These are phyloP conservation scores for Penicillium steckii DNA, from an alignment of 495 filamentous ascomycete genomes.

Conservation along the genomic window DNA sequence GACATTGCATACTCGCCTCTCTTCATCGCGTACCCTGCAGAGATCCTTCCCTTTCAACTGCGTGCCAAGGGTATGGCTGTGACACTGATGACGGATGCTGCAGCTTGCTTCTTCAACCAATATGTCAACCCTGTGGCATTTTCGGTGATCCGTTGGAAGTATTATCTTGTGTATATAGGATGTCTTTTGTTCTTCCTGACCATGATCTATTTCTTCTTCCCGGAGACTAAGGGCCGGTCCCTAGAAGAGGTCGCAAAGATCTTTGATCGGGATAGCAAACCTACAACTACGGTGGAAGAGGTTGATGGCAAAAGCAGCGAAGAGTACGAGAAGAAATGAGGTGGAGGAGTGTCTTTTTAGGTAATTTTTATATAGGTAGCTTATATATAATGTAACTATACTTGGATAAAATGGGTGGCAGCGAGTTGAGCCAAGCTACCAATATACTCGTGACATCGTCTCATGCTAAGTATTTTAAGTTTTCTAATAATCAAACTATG, in stretches of 20 bases:
- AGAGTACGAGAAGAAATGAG: background rate
- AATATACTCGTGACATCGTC: too few relatives aligned
- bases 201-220: slow-evolving; percentile 64
- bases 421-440: too few relatives aligned
- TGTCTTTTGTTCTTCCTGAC: slow-evolving; percentile 52
- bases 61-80: slow-evolving; percentile 71
- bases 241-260: slow-evolving; percentile 64
- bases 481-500: background rate
- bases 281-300: background rate
- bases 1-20: slow-evolving; percentile 60
- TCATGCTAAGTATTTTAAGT: too few relatives aligned
- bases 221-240: slow-evolving; percentile 64
- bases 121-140: slow-evolving; percentile 62
- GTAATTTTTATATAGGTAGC: background rate
- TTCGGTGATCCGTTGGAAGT: slow-evolving; percentile 49
- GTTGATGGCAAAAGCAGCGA: background rate
- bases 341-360: background rate
- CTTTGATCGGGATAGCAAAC: slow-evolving; percentile 40
- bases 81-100: slow-evolving; percentile 57
- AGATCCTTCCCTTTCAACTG: slow-evolving; percentile 66
- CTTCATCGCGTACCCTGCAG: slow-evolving; percentile 62
- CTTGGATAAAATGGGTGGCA: background rate
- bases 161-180: slow-evolving; percentile 61
- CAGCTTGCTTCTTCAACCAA: slow-evolving; percentile 55
- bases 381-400: background rate